Evolutionary conservation across 2,329 filamentous ascomycete species (phyloP).

Genomic region (Aquanectria penicillioides): DNA sequence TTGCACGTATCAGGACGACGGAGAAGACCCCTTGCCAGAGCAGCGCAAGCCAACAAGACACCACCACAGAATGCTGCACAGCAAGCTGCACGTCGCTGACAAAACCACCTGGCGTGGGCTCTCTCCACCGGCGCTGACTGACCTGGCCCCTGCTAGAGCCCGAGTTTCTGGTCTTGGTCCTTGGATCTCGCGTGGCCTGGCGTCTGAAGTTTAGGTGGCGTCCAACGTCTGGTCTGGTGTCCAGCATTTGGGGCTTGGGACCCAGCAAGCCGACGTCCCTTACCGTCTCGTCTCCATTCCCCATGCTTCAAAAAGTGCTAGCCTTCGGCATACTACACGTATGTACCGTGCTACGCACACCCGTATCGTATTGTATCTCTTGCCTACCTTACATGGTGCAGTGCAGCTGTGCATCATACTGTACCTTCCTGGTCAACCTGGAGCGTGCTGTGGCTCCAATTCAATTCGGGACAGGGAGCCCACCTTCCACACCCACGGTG

Average conservation of each 20-base stretch:
- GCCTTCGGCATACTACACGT: constrained; percentile 3
- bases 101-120: too few species aligned
- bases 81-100: constrained; percentile 18
- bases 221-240: constrained; percentile 1
- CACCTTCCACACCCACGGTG: constrained; percentile 21
- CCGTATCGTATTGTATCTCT: background rate
- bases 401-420: constrained; percentile 28
- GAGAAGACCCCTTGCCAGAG: constrained; percentile 18
- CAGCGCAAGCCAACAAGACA: constrained; percentile 17
- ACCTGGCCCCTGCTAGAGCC: constrained; percentile 38
- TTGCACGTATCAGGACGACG: constrained; percentile 22
- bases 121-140: constrained; percentile 25
- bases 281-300: background rate
- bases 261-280: background rate
- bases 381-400: background rate
- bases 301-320: background rate
- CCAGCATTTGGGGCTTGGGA: too few species aligned
- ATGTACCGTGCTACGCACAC: constrained; percentile 9
- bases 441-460: constrained; percentile 31
- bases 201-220: constrained; percentile 15
- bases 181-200: constrained; percentile 37
- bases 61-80: background rate
- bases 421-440: too few species aligned
- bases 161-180: constrained; percentile 40
- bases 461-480: constrained; percentile 33